Evolutionary conservation across 2,329 filamentous ascomycete genomes (phyloP).

Genomic region (Fusarium algeriense): DNA sequence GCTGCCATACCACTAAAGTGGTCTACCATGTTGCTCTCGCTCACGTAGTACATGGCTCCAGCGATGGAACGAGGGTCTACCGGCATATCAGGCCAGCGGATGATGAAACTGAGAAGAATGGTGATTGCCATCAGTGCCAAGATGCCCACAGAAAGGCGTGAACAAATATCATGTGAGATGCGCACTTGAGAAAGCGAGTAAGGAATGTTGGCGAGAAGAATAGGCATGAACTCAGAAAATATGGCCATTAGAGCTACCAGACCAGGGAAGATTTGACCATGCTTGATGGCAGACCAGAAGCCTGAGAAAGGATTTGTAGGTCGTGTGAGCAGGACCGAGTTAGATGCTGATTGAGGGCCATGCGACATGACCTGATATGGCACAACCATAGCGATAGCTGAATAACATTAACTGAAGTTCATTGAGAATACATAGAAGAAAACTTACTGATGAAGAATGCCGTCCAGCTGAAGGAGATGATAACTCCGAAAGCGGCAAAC

Average conservation of each 20-base stretch:
- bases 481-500: conserved; percentile 57
- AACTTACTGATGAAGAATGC: conserved; percentile 54
- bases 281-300: conserved; percentile 48
- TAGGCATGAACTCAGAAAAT: conserved; percentile 63
- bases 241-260: conserved; percentile 58
- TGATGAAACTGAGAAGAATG: conserved; percentile 56
- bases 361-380: conserved; percentile 58
- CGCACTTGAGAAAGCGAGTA: conserved; percentile 58
- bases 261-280: conserved; percentile 54
- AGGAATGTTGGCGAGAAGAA: conserved; percentile 62
- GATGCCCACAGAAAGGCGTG: conserved; percentile 55
- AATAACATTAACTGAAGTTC: background rate
- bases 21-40: conserved; percentile 44
- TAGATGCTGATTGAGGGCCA: conserved; percentile 50
- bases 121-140: conserved; percentile 59
- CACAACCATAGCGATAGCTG: conserved; percentile 60
- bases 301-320: conserved; percentile 61
- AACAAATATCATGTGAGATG: conserved; percentile 56
- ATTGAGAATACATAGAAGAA: accelerated
- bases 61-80: conserved; percentile 62
- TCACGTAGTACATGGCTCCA: conserved; percentile 60
- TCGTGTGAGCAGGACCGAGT: conserved; percentile 57
- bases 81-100: conserved; percentile 59
- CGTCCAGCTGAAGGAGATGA: conserved; percentile 58
- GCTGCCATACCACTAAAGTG: conserved; percentile 42